Evolutionary conservation across 805 yeast species (phyloP), one percentile per base, ranked within the genome.

Genomic region (Wickerhamomyces hampshirensis): DNA sequence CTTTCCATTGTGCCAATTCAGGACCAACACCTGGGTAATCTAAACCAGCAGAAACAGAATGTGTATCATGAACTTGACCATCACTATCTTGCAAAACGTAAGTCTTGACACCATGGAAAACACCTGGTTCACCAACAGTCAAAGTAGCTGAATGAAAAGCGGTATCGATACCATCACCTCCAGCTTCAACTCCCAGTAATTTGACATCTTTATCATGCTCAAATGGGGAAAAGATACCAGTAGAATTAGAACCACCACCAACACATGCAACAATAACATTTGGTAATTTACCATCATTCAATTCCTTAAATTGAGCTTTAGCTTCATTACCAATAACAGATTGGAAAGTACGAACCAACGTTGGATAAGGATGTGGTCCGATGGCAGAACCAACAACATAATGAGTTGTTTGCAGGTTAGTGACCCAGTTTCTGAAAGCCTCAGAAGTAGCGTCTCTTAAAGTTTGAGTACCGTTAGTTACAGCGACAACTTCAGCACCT

Each of bases 11-110:
- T 2, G 98, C 94, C 50, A 93, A 72, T 65, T 93, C 98, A 23
- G 99, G 99, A 30, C 99, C 99, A 31, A 93, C 99, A 64, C 97
- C 99, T 18, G 99, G 99, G 60, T 93, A 93, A 64, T 93, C 99
- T 54, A 93, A 73, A 49, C 99, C 99, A 27, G 99, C 99, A 46
- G 96, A 86, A 26, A 93, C 94, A 16, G 98, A 91, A 61, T 93
- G 98, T 9, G 99, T 93, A 58, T 93, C 98, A 48, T 84, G 94
- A 41, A 93, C 86, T 68, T 93, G 99, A 35, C 99, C 99, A 59
- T 93, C 98, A 13, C 59, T 53, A 53, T 82, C 85, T 66, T 93
- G 98, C 57, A 93, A 73, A 26, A 93, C 94, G 52, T 82, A 93
- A 4, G 98, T 91, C 63, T 74, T 84, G 33, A 91, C 97, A 62